These are phyloP conservation scores for Lindgomyces ingoldianus DNA, from an alignment of 495 filamentous ascomycete species.

Conservation along the genomic window DNA sequence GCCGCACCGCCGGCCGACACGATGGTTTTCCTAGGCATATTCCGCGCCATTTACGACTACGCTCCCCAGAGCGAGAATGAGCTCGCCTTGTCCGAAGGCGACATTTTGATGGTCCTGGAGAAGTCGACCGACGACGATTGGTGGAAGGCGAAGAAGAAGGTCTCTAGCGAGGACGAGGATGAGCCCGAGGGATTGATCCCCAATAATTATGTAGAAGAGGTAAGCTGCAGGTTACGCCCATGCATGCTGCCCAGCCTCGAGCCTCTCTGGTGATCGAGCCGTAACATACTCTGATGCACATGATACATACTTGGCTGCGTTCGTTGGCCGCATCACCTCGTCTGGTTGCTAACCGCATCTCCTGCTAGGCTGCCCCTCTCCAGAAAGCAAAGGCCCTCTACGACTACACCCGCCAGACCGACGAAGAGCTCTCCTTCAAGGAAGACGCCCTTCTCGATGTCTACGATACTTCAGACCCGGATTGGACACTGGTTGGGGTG, in stretches of 20 bases:
- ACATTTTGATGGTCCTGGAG: slow-evolving; percentile 88
- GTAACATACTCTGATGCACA: background rate
- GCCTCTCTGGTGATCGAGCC: background rate
- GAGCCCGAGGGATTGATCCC: slow-evolving; percentile 92
- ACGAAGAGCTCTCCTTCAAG: slow-evolving; percentile 94
- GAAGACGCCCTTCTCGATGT: slow-evolving; percentile 84
- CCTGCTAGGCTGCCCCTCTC: slow-evolving; percentile 52
- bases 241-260: background rate
- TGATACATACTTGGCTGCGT: too few species aligned
- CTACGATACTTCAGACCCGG: slow-evolving; percentile 87
- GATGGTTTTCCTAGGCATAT: slow-evolving; percentile 87
- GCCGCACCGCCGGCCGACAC: slow-evolving; percentile 16
- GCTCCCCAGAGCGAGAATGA: slow-evolving; percentile 84
- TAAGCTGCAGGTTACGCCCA: slow-evolving; percentile 51
- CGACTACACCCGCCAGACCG: slow-evolving; percentile 95
- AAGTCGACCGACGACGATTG: slow-evolving; percentile 89
- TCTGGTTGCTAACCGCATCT: slow-evolving; percentile 3
- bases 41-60: slow-evolving; percentile 93
- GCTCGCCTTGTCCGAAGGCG: slow-evolving; percentile 83
- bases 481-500: slow-evolving; percentile 91
- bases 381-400: slow-evolving; percentile 82
- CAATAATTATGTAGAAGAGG: slow-evolving; percentile 95
- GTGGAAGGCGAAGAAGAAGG: slow-evolving; percentile 99
- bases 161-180: slow-evolving; percentile 83
- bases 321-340: too few species aligned